These are phyloP conservation scores for Logfia minima DNA, from an alignment of 129 eudicot genomes.

Conservation along the genomic window DNA sequence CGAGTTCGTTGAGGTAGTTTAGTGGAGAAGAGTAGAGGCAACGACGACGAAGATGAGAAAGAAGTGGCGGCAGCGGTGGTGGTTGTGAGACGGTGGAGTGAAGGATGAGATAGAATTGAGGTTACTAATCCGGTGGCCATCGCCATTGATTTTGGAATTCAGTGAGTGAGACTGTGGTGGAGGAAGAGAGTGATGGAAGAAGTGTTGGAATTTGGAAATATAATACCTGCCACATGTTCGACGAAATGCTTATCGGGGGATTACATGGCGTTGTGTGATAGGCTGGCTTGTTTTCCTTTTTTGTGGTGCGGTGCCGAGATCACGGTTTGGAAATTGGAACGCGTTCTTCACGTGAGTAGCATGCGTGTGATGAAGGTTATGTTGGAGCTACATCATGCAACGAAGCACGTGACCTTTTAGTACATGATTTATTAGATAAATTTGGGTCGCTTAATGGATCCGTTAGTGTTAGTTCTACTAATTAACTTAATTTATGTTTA, in stretches of 20 bases:
- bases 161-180: constrained; percentile 8
- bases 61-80: constrained; percentile 22
- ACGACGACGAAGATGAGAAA: constrained; percentile 27
- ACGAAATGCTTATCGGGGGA: constrained; percentile 34
- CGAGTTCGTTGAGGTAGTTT: constrained; percentile 26
- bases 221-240: constrained; percentile 39
- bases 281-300: background rate
- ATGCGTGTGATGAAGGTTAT: constrained; percentile 16
- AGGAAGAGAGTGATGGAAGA: constrained; percentile 22
- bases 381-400: too few species aligned
- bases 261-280: constrained; percentile 30
- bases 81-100: constrained; percentile 27
- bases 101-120: constrained; percentile 21
- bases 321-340: constrained; percentile 32
- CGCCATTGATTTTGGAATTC: constrained; percentile 18
- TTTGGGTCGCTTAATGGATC: too few species aligned
- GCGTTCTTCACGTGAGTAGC: constrained; percentile 31
- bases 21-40: constrained; percentile 16
- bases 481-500: too few species aligned
- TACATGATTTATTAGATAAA: too few species aligned
- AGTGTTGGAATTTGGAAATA: constrained; percentile 30
- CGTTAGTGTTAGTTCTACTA: too few species aligned
- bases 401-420: background rate
- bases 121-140: constrained; percentile 27
- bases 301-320: constrained; percentile 34